A percentile compares a stretch with the other conserved stretches of the same genome.
phyloP scores from a whole-genome alignment of 805 yeast species.

The Hanseniaspora hatyaiensis region DNA sequence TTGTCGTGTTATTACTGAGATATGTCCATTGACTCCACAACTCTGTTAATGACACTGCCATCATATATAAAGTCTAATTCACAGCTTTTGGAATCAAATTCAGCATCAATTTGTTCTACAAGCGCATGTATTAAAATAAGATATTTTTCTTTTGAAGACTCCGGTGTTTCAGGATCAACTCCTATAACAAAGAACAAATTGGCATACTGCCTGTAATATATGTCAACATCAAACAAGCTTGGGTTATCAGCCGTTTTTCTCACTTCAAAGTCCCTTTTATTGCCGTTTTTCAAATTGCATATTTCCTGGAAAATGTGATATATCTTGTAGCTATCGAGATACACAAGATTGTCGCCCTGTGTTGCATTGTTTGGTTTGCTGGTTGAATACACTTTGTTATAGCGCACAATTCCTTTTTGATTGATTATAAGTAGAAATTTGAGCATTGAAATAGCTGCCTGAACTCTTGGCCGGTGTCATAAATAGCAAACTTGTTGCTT shows the following conservation, averaged over 20 bases:
- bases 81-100: not conserved
- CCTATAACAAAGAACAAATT: slow-evolving; percentile 9
- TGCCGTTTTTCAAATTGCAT: not conserved
- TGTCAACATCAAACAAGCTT: not conserved
- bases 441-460: not conserved
- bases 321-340: not conserved
- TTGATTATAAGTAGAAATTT: not conserved
- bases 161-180: not conserved
- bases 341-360: not conserved
- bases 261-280: not conserved
- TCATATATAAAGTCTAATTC: slow-evolving; percentile 7
- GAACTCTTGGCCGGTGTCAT: too few relatives aligned
- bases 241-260: not conserved
- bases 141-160: not conserved
- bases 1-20: too few relatives aligned
- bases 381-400: too few relatives aligned
- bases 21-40: not conserved
- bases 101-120: slow-evolving; percentile 1
- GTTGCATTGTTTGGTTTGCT: too few relatives aligned
- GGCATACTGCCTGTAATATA: not conserved
- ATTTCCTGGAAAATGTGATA: not conserved
- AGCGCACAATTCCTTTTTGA: not conserved
- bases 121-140: slow-evolving; percentile 1
- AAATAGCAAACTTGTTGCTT: too few relatives aligned
- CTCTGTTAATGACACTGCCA: not conserved